Conservation (phyloP, 805 yeast species). For the Candida suzukii region DNA sequence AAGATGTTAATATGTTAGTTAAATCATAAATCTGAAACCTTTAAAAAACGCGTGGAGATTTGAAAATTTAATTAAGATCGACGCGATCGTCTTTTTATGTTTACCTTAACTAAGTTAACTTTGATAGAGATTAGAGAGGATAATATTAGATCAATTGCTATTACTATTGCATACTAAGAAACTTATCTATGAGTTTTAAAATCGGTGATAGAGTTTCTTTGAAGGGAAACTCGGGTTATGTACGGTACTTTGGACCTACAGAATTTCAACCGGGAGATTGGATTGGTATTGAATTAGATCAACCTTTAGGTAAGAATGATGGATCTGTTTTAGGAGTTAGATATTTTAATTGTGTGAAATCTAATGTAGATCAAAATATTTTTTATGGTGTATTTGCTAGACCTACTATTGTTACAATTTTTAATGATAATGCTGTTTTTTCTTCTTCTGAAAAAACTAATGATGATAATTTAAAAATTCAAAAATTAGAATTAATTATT, state of each 20-base stretch:
- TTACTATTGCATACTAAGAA: background rate
- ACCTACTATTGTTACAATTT: conserved; percentile 22
- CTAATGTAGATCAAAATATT: conserved; percentile 15
- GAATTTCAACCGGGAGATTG: conserved; percentile 55
- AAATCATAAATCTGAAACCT: no score
- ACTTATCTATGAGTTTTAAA: conserved; percentile 1
- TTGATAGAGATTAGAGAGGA: background rate
- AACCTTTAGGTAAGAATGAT: conserved; percentile 38
- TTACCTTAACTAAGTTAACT: no score
- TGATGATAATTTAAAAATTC: background rate
- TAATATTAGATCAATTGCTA: background rate
- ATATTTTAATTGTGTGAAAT: conserved; percentile 33
- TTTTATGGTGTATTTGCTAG: conserved; percentile 44
- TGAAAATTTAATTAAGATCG: no score
- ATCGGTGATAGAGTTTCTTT: conserved; percentile 28
- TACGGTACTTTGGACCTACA: conserved; percentile 46
- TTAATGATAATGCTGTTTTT: background rate
- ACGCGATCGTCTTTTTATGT: no score
- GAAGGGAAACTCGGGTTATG: conserved; percentile 32
- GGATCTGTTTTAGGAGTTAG: conserved; percentile 37
- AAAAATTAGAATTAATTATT: conserved; percentile 25
- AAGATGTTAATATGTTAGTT: no score
- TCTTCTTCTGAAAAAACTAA: no score
- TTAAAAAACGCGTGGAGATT: no score
- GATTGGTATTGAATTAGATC: conserved; percentile 42